These are phyloP conservation scores for Sporothrix euskadiensis DNA, from an alignment of 2,329 filamentous ascomycete genomes.

Conservation along the genomic window DNA sequence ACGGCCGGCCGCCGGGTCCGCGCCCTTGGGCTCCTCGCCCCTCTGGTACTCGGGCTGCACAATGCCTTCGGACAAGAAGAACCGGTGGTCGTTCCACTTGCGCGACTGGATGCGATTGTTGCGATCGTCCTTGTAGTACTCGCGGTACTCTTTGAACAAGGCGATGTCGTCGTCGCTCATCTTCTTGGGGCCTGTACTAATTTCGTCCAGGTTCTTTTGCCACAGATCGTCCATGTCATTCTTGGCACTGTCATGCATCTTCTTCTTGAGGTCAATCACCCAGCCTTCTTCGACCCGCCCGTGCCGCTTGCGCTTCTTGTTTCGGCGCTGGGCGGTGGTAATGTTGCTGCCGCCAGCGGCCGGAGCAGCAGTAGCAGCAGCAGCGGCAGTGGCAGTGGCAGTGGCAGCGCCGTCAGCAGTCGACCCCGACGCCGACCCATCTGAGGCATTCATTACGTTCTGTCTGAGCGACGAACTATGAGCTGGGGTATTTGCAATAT, in stretches of 20 bases:
- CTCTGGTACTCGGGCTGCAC: neutral
- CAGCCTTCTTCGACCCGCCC: neutral
- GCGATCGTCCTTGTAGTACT: neutral
- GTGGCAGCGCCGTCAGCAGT: no score
- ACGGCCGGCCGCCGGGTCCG: neutral
- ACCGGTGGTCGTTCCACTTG: neutral
- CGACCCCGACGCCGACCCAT: neutral
- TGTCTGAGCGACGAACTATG: neutral
- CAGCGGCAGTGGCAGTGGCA: neutral
- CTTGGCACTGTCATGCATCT: neutral
- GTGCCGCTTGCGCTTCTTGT: neutral
- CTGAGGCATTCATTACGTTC: neutral
- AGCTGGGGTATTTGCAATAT: neutral
- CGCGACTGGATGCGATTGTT: neutral
- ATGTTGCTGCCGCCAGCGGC: neutral
- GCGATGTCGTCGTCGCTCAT: neutral
- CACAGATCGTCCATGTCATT: neutral
- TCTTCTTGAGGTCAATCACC: no score
- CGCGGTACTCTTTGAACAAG: neutral
- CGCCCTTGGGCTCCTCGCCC: neutral
- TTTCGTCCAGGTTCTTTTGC: neutral
- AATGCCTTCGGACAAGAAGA: neutral
- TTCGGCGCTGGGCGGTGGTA: neutral
- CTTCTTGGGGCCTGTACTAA: neutral
- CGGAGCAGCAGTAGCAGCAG: neutral